Conservation (phyloP, 2,329 filamentous ascomycete genomes). For the Fusarium globosum region DNA sequence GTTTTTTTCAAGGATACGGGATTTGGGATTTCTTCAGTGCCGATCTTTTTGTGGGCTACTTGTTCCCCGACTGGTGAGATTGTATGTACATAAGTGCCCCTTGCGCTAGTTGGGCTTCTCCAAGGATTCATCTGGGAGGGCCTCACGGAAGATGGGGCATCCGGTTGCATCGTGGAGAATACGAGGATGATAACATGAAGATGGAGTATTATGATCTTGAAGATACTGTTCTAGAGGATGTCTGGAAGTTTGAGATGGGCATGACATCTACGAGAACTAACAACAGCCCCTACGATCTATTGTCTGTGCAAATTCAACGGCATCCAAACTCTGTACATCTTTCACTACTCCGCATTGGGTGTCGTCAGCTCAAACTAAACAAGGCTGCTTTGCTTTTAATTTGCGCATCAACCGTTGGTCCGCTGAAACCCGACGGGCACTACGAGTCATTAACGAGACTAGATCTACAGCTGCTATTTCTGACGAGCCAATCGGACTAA, state of each 20-base stretch:
- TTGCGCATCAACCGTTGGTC: background rate
- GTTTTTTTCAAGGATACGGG: background rate
- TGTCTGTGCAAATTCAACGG: constrained; percentile 4
- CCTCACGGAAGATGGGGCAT: background rate
- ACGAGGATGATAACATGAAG: background rate
- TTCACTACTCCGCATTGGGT: background rate
- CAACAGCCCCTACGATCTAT: background rate
- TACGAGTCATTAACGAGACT: background rate
- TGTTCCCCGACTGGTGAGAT: constrained; percentile 2
- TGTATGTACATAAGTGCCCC: background rate
- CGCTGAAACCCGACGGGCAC: background rate
- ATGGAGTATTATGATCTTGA: fast-evolving
- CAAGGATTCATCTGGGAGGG: background rate
- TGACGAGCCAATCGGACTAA: background rate
- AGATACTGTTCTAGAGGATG: background rate
- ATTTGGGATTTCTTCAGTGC: constrained; percentile 8
- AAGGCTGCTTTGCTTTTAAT: background rate
- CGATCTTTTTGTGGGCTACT: background rate
- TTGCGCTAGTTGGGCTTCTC: background rate
- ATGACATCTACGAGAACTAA: background rate
- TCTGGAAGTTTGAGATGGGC: fast-evolving
- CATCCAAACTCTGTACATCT: background rate
- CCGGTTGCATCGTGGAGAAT: background rate
- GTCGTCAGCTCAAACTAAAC: background rate
- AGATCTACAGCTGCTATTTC: background rate